Percentiles rank a stretch among this genome's conserved stretches.
Evolutionary conservation across 176 grass and related monocot genomes (phyloP).

Genomic region (Typha latifolia): DNA sequence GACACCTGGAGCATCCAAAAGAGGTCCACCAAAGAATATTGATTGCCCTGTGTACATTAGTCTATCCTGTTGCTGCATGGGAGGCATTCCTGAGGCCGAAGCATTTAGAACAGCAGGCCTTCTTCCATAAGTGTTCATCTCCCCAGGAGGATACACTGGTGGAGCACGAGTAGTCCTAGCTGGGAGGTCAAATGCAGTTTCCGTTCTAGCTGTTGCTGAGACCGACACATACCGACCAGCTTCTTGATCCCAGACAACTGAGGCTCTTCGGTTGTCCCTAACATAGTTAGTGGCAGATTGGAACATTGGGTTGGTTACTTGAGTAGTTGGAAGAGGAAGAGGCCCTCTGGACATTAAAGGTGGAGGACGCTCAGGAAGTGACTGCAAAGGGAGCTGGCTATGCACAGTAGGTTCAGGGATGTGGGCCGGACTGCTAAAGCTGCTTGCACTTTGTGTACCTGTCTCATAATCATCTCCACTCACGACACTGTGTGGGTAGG

Average conservation of each 20-base stretch:
- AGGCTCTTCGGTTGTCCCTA: conserved; percentile 58
- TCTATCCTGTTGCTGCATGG: conserved; percentile 44
- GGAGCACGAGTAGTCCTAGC: conserved; percentile 25
- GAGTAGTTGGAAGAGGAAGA: conserved; percentile 41
- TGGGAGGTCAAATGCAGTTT: conserved; percentile 19
- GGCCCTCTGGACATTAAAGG: conserved; percentile 19
- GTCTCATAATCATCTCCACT: conserved; percentile 80
- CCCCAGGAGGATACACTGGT: conserved; percentile 43
- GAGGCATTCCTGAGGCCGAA: conserved; percentile 27
- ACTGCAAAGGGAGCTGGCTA: conserved; percentile 26
- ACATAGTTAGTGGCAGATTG: conserved; percentile 63
- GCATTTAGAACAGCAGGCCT: conserved; percentile 21
- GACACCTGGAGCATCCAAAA: conserved; percentile 39
- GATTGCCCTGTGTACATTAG: conserved; percentile 66
- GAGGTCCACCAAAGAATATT: conserved; percentile 93
- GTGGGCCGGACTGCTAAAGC: conserved; percentile 69
- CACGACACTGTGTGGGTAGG: conserved; percentile 57
- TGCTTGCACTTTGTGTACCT: conserved; percentile 61
- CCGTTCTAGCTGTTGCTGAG: conserved; percentile 32
- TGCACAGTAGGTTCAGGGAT: conserved; percentile 37
- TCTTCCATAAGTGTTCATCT: conserved; percentile 31
- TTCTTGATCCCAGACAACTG: conserved; percentile 96
- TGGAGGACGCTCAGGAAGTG: conserved; percentile 26
- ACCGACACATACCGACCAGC: conserved; percentile 88
- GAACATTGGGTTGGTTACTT: conserved; percentile 72